Base-by-base conservation (phyloP, 192 early-diverging fungal species). In the Coemansia sp. region DNA sequence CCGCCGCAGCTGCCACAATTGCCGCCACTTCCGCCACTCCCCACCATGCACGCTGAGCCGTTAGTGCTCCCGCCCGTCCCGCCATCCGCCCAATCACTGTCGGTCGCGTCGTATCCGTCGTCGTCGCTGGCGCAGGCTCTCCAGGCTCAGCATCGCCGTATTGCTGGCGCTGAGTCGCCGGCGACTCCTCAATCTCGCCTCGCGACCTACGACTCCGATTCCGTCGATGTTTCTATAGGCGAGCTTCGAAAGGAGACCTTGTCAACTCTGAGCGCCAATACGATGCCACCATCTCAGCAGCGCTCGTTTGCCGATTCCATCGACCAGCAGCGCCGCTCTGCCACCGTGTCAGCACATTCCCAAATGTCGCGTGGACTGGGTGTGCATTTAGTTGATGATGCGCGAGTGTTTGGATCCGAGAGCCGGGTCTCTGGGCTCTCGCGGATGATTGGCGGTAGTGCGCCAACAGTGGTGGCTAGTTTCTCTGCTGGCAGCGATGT, bases 381-480 rank as follows among this genome's bases (percentile, higher is more conserved):
- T 5, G 56, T 58, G 36, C 19, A 37, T 12, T 19, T 38, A 32
- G 47, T 22, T 51, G 19, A 41, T 15, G 22, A 25, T 32, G 46
- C 69, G 15, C 68, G 70, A 5, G 40, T 53, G 20, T 60, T 72
- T 37, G 65, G 63, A 6, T 71, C 70, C 0, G 65, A 68, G 58
- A 45, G 70, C 64, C 64, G 65, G 10, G 43, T 37, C 0, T 77
- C 75, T 19, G 75, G 75, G n/a, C 58, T 71, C 7, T 42, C 68
- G 40, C 75, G 65, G 45, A 71, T 71, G 61, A 60, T 71, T 24
- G 31, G 59, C 43, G 19, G 66, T 31, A 22, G 36, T 11, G 17
- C 45, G 24, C 57, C 57, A 42, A 27, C 19, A 24, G 60, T 60
- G 6, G 42, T 43, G 39, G 14, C 42, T 59, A 58, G 51, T 15